Evolutionary conservation across 352 stramenopile species (phyloP).

Genomic region (Phytophthora megakarya): DNA sequence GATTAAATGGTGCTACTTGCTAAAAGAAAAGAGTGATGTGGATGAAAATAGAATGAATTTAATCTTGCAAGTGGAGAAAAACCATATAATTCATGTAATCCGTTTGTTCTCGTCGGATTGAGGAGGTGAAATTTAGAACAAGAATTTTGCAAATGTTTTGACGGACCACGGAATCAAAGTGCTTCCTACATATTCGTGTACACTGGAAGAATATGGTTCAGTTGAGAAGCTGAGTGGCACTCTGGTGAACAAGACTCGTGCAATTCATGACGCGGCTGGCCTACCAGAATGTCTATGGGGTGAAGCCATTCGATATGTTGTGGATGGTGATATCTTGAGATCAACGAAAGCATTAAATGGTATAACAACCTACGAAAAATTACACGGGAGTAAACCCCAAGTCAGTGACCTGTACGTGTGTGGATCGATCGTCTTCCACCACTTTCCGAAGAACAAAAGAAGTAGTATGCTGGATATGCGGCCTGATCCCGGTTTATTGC

Average conservation of each 20-base stretch:
- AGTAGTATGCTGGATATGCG: no score
- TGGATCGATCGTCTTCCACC: no score
- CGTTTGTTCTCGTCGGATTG: no score
- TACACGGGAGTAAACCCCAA: neutral
- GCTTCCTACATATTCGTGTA: neutral
- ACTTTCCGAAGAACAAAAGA: no score
- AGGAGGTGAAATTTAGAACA: no score
- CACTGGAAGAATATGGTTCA: slow-evolving; percentile 3
- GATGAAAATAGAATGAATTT: no score
- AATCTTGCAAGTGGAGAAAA: no score
- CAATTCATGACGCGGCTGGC: slow-evolving; percentile 2
- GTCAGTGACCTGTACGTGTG: no score
- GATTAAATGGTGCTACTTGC: no score
- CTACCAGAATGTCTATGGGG: slow-evolving; percentile 1
- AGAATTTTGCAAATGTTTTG: neutral
- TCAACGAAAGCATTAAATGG: neutral
- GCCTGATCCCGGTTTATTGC: no score
- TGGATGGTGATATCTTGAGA: slow-evolving; percentile 21
- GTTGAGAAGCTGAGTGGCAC: slow-evolving; percentile 5
- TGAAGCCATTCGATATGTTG: slow-evolving; percentile 15
- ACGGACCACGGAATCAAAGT: neutral
- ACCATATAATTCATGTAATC: no score
- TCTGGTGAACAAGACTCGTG: slow-evolving; percentile 2
- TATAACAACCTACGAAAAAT: neutral
- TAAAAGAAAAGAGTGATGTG: no score